phyloP scores from a whole-genome alignment of 306 rosid species.

The Erythrophleum fordii region DNA sequence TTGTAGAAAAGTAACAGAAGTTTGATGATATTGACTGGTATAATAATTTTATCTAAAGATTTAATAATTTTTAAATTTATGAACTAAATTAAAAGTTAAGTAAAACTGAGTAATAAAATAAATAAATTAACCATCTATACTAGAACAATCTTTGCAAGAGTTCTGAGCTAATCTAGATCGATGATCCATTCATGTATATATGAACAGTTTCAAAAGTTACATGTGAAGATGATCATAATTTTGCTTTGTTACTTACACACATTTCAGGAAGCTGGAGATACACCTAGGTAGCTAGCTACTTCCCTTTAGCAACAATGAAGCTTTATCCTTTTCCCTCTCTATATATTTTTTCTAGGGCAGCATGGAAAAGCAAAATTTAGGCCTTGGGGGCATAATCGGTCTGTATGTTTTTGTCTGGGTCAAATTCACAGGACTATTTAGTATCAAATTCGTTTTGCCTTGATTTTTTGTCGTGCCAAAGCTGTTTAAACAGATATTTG shows the following conservation, averaged over 20 bases:
- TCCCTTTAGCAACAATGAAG: too few species aligned
- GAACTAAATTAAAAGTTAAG: background rate
- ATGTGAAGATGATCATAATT: background rate
- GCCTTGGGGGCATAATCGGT: background rate
- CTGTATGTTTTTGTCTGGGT: background rate
- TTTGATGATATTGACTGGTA: too few species aligned
- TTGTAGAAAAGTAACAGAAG: too few species aligned
- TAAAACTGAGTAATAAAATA: background rate
- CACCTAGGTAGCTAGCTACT: background rate
- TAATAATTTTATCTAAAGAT: too few species aligned
- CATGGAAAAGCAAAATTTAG: conserved; percentile 10
- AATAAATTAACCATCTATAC: background rate
- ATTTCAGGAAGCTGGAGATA: background rate
- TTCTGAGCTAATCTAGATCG: too few species aligned
- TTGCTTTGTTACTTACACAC: conserved; percentile 15
- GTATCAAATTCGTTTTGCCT: background rate
- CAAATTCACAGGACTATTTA: background rate
- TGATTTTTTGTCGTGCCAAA: background rate
- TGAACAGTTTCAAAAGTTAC: conserved; percentile 34
- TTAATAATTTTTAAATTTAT: too few species aligned
- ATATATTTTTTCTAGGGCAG: background rate
- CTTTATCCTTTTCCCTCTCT: background rate
- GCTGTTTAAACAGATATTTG: too few species aligned
- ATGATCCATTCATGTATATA: background rate
- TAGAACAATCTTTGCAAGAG: background rate